Evolutionary conservation across 2,329 filamentous ascomycete species (phyloP).

Genomic region (Sarocladium strictum): DNA sequence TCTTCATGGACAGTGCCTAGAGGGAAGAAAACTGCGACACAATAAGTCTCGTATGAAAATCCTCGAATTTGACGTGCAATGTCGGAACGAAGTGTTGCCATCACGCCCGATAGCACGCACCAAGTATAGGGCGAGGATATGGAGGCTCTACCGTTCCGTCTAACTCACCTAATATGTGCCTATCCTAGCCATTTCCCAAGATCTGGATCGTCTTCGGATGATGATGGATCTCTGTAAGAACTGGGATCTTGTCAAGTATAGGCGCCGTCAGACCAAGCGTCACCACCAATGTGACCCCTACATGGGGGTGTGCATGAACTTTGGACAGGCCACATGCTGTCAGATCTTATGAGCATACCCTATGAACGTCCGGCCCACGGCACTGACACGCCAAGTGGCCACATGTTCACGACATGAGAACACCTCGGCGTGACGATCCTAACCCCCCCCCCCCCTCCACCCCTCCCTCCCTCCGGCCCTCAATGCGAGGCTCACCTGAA

Average conservation of each 20-base stretch:
- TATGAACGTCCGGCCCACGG: conserved; percentile 7
- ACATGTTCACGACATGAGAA: neutral
- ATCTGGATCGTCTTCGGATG: conserved; percentile 2
- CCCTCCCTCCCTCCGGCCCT: neutral
- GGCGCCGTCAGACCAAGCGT: neutral
- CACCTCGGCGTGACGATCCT: conserved; percentile 6
- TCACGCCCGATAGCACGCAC: neutral
- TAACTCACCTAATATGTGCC: neutral
- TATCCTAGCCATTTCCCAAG: neutral
- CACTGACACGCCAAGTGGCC: neutral
- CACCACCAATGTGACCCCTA: neutral
- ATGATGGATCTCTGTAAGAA: neutral
- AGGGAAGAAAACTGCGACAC: neutral
- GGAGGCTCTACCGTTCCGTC: neutral
- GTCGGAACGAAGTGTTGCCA: conserved; percentile 1
- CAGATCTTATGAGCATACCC: conserved; percentile 3
- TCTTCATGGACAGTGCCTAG: neutral
- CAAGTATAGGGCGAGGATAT: neutral
- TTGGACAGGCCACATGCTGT: neutral
- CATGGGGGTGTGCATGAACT: conserved; percentile 5
- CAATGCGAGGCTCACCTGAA: conserved; percentile 3
- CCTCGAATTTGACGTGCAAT: neutral
- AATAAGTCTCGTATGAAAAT: neutral
- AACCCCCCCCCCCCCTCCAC: neutral
- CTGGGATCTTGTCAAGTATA: conserved; percentile 6